Base-by-base conservation (phyloP, 2,329 filamentous ascomycete species). In the Fusarium succisae region DNA sequence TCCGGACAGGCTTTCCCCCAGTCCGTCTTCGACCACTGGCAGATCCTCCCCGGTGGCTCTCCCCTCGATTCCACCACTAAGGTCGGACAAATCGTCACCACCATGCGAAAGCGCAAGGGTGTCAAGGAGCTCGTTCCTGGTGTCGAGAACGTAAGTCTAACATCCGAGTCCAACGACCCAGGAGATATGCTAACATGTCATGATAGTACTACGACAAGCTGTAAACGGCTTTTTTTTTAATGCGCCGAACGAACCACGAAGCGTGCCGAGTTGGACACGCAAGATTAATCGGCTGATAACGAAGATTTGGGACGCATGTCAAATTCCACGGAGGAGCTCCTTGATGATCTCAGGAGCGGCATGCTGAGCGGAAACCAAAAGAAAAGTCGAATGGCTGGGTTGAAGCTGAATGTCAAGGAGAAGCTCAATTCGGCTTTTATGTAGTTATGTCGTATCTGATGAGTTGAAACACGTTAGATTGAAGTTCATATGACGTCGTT, bases 21-120 rank as follows among this genome's bases (percentile, higher is more conserved):
- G 88, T 93, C 93, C 81, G 95, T 99, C 82, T 99, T 99, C 88
- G 96, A 98, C 86, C 96, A 99, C 90, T 99, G 95, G 95, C 93
- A 98, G 88, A 88, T 96, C 81, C 92, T 98, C 80, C 94, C 95
- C 80, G 96, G 96, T 92, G 96, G 96, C 81, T 96, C 93, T 80
- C 92, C 94, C 79, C 91, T 98, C 82, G 96, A 99, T 87, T 78
- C 86, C 83, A 92, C 91, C 82, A 91, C 91, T 82, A 94, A 95
- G 91, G 90, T 93, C 81, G 96, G 95, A 84, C 86, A 90, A 84
- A 89, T 98, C 81, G 94, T 98, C 80, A 87, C 89, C 84, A 91
- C 92, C 69, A 97, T 97, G 93, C 95, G 96, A 84, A 98, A 98
- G 92, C 94, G 96, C 88, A 99, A 99, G 94, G 96, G 96, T 94